These are phyloP conservation scores for Oryza rufipogon DNA, from an alignment of 176 grass and related monocot species.

Conservation along the genomic window DNA sequence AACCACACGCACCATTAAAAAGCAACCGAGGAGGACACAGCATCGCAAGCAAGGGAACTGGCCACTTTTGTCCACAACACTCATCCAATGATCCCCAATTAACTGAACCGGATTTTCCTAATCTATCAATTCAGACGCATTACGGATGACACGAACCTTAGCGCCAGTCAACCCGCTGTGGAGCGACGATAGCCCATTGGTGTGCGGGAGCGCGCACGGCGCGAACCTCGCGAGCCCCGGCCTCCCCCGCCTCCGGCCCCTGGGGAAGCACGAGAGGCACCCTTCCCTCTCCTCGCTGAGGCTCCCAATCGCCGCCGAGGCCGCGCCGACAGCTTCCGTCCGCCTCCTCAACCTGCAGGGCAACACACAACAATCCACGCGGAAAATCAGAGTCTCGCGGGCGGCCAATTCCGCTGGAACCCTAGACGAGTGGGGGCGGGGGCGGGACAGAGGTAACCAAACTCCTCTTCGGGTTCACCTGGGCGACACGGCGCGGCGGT, in stretches of 20 bases:
- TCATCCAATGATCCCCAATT: not conserved
- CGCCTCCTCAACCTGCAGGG: constrained; percentile 48
- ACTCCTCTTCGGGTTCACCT: not conserved
- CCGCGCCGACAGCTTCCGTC: not conserved
- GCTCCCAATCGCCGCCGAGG: constrained; percentile 13
- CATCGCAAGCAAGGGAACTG: constrained; percentile 20
- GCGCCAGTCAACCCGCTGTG: constrained; percentile 28
- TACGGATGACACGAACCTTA: constrained; percentile 42
- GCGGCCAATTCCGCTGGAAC: not conserved
- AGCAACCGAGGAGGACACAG: constrained; percentile 2
- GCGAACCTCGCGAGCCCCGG: constrained; percentile 42
- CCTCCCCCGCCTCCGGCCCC: constrained; percentile 35
- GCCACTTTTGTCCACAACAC: not conserved
- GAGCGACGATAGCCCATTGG: constrained; percentile 31
- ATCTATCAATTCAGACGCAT: not conserved
- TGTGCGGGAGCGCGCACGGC: constrained; percentile 58
- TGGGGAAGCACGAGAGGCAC: constrained; percentile 60
- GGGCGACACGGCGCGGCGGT: constrained; percentile 32
- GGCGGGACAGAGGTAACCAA: not conserved
- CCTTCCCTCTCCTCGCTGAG: constrained; percentile 32
- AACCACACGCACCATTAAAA: not conserved
- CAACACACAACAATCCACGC: not conserved
- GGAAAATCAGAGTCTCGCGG: constrained; percentile 38
- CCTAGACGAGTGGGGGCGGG: not conserved
- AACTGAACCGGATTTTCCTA: not conserved